A percentile compares a stretch with the other conserved stretches of the same genome.
Evolutionary conservation across 1,284 basidiomycete genomes (phyloP).

Genomic region (Heterobasidion irregulare): DNA sequence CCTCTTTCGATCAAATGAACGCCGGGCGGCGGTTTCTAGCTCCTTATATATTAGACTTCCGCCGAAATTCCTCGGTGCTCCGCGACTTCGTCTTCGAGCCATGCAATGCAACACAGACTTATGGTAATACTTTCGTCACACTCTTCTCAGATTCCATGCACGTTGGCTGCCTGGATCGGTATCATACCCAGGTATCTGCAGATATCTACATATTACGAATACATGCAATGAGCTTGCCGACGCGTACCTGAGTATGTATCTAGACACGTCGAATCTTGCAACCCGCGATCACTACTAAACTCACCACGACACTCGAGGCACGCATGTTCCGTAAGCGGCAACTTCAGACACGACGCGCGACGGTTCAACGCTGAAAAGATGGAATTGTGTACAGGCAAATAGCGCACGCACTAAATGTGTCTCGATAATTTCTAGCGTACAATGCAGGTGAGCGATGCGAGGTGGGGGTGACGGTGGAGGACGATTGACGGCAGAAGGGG

Average conservation of each 20-base stretch:
- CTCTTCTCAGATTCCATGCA: no score
- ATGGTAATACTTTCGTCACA: no score
- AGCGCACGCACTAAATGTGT: background rate
- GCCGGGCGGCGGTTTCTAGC: no score
- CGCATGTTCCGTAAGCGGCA: background rate
- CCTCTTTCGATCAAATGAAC: no score
- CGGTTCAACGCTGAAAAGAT: background rate
- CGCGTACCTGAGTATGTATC: background rate
- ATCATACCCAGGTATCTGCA: no score
- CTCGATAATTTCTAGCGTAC: background rate
- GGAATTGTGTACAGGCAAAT: background rate
- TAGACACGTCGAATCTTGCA: background rate
- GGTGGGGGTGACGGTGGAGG: background rate
- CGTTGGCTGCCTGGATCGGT: no score
- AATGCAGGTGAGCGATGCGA: conserved; percentile 19
- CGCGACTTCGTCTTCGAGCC: no score
- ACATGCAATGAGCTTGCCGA: conserved; percentile 3
- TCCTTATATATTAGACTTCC: no score
- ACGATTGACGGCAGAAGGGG: no score
- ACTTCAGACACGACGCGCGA: background rate
- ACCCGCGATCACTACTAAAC: no score
- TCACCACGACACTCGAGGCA: background rate
- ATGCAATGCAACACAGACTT: no score
- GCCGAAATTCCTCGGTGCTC: no score
- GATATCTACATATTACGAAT: background rate